Evolutionary conservation across 352 stramenopile species (phyloP).

Genomic region (Phytophthora hibernalis): DNA sequence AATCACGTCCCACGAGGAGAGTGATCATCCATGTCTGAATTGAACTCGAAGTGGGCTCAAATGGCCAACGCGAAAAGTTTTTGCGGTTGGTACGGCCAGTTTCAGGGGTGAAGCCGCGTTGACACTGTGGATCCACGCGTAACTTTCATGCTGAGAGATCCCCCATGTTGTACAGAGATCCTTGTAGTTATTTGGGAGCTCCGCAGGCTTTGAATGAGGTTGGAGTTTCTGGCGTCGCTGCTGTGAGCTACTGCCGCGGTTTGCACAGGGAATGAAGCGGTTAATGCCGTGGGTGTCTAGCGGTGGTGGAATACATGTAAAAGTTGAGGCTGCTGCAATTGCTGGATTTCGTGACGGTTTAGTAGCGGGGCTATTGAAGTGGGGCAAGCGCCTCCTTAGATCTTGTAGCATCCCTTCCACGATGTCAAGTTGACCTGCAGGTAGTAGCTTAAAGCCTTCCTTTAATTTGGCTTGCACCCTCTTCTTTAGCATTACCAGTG

Average conservation of each 20-base stretch:
- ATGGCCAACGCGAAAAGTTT: neutral
- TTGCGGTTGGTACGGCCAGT: neutral
- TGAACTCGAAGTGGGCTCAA: constrained; percentile 1
- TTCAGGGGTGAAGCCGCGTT: neutral
- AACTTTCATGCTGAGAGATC: neutral
- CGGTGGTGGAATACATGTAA: neutral
- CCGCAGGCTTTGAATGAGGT: neutral
- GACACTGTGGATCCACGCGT: neutral
- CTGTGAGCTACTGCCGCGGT: neutral
- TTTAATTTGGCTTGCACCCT: constrained; percentile 20
- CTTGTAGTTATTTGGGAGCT: neutral
- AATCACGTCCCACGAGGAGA: no score
- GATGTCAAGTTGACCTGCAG: constrained; percentile 16
- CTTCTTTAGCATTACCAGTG: constrained; percentile 47
- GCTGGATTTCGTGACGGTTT: neutral
- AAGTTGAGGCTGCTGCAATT: neutral
- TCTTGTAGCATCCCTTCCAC: constrained; percentile 26
- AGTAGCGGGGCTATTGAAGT: constrained; percentile 8
- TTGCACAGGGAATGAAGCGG: neutral
- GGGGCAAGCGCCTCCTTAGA: constrained; percentile 12
- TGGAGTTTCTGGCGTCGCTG: neutral
- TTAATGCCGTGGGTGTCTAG: neutral
- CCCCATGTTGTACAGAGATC: neutral
- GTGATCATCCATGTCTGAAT: neutral
- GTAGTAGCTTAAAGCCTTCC: constrained; percentile 33